Evolutionary conservation across 1,284 basidiomycete species (phyloP).

Genomic region (Termitomyces sp.): DNA sequence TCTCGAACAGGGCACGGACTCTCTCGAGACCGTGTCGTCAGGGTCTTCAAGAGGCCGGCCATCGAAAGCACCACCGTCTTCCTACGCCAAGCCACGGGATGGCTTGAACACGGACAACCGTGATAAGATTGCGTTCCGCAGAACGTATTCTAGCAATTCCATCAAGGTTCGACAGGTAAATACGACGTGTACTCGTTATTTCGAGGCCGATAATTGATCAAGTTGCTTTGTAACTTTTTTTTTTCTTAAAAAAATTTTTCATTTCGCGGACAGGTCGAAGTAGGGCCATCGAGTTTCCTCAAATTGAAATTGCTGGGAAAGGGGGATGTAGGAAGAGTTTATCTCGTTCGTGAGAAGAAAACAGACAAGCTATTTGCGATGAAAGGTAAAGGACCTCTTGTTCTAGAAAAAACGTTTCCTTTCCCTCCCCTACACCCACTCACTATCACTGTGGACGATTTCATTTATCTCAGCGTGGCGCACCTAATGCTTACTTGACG

Average conservation of each 20-base stretch:
- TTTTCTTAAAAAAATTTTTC: no score
- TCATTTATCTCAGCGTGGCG: slow-evolving; percentile 22
- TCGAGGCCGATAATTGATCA: slow-evolving; percentile 17
- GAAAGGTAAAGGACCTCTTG: slow-evolving; percentile 67
- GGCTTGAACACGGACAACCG: slow-evolving; percentile 42
- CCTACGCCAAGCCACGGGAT: slow-evolving; percentile 35
- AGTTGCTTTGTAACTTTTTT: no score
- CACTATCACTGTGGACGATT: slow-evolving; percentile 15
- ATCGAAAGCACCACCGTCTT: slow-evolving; percentile 25
- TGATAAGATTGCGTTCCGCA: slow-evolving; percentile 73
- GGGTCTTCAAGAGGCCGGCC: slow-evolving; percentile 58
- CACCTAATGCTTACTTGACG: slow-evolving; percentile 29
- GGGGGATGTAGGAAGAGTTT: slow-evolving; percentile 95
- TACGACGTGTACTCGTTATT: slow-evolving; percentile 1
- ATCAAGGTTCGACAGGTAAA: slow-evolving; percentile 89
- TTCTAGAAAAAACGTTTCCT: slow-evolving; percentile 20
- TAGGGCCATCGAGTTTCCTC: slow-evolving; percentile 84
- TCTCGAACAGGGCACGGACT: slow-evolving; percentile 58
- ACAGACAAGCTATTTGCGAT: slow-evolving; percentile 89
- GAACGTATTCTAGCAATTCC: slow-evolving; percentile 96
- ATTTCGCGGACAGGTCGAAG: slow-evolving; percentile 93
- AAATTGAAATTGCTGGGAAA: slow-evolving; percentile 95
- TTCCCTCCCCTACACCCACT: slow-evolving; percentile 11
- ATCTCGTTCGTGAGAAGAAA: slow-evolving; percentile 95
- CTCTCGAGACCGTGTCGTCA: slow-evolving; percentile 68